Base-by-base conservation (phyloP, 2,329 filamentous ascomycete genomes). In the Penicillium freii region DNA sequence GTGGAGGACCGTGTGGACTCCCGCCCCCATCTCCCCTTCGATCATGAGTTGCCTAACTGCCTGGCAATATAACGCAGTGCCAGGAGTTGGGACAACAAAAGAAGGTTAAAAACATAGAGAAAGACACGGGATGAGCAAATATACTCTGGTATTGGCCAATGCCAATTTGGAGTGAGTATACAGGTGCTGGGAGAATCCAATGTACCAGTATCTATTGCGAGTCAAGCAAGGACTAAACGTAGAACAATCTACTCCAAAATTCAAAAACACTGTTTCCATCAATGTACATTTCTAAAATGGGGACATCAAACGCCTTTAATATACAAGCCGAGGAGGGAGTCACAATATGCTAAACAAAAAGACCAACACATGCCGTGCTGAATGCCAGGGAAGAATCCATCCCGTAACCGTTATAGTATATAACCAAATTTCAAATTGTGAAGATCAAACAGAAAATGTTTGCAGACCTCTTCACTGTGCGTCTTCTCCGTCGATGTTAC, bases 401-500 rank as follows among this genome's bases (percentile, higher is more conserved):
- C 49, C 60, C 54, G 51, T 55, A 60, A 62, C 61, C 65, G 39
- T 61, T 66, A 60, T 69, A 64, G 61, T 51, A 58, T 56, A 65
- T 60, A 54, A 59, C 61, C 34, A 58, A 45, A 45, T 15, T 42
- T 55, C 46, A 31, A 11, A 46, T 38, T 25, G 34, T 38, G 31
- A 38, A 31, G 27, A 40, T 44, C 39, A n/a, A 38, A 11, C 38
- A 55, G 25, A 39, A 33, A 19, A 48, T 7, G 39, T 54, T 11
- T 7, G 17, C 42, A 54, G 23, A 42, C 33, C 27, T 39, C 38
- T 42, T 57, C 27, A 57, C 49, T 53, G 49, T 40, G 50, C 61
- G 55, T 69, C 63, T 59, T 75, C 73, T 21, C 59, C 68, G 53
- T 75, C 73, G 17, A 75, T 52, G 56, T 78, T 76, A n/a, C 73